A percentile compares a stretch with the other conserved stretches of the same genome.
Conservation (phyloP, 73 alveolate genomes). For the Breviolum minutum region DNA sequence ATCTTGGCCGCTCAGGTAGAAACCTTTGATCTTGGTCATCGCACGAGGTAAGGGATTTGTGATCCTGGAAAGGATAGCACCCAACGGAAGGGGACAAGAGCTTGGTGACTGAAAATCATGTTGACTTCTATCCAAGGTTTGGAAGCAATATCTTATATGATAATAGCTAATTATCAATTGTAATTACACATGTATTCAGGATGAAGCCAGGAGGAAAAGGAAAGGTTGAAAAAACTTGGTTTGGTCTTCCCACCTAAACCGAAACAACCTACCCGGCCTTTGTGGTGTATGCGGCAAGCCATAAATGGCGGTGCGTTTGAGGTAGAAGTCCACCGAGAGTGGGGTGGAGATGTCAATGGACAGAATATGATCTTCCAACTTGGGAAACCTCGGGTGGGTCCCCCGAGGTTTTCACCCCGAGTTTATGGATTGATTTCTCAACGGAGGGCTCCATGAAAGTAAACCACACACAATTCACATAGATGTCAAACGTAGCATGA, state of each 20-base stretch:
- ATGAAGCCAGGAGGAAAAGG: neutral
- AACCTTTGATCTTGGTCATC: neutral
- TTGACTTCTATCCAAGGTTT: too few species aligned
- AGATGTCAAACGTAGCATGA: too few species aligned
- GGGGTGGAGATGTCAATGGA: conserved; percentile 57
- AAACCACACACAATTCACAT: too few species aligned
- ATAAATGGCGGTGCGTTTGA: conserved; percentile 52
- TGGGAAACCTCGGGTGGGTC: neutral
- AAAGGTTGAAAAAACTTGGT: neutral
- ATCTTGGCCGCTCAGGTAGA: conserved; percentile 69
- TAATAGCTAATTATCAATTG: too few species aligned
- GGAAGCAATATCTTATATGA: too few species aligned
- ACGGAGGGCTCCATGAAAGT: too few species aligned
- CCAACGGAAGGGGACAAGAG: neutral
- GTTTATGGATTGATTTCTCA: too few species aligned
- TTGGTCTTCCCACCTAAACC: neutral
- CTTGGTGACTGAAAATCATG: too few species aligned
- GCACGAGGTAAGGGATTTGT: conserved; percentile 57
- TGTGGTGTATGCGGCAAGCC: conserved; percentile 70
- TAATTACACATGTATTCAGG: too few species aligned
- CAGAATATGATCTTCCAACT: neutral
- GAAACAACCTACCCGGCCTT: neutral
- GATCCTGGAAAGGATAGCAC: neutral
- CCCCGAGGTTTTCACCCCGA: too few species aligned
- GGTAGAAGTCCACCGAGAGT: conserved; percentile 34